phyloP scores from a whole-genome alignment of 345 rosid genomes.

The Firmiana major region DNA sequence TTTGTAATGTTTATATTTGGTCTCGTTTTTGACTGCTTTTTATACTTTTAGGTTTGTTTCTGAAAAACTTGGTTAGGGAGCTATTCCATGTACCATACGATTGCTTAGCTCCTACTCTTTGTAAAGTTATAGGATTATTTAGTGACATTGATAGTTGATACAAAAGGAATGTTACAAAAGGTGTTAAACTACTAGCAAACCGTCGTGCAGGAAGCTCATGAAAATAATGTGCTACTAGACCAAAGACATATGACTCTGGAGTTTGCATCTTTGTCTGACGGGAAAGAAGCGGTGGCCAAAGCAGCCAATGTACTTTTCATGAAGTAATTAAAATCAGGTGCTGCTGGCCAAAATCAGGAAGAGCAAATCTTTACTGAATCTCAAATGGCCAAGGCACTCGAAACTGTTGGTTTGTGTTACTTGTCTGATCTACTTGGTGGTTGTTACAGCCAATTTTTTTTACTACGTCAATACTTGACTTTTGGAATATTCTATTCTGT shows the following conservation, averaged over 20 bases:
- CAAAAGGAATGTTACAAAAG: slow-evolving; percentile 1
- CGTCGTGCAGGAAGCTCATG: slow-evolving; percentile 43
- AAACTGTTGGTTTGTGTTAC: slow-evolving; percentile 58
- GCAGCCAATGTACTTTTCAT: slow-evolving; percentile 76
- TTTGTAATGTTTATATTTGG: neutral
- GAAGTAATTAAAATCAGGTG: slow-evolving; percentile 39
- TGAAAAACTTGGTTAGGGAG: neutral
- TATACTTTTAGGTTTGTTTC: neutral
- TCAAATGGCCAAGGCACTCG: slow-evolving; percentile 59
- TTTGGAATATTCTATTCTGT: slow-evolving; percentile 15
- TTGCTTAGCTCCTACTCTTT: neutral
- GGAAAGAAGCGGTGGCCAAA: slow-evolving; percentile 77
- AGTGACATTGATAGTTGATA: neutral
- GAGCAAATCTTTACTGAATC: slow-evolving; percentile 62
- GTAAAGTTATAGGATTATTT: neutral
- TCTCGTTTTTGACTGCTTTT: neutral
- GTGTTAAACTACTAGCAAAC: slow-evolving; percentile 11
- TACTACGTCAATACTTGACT: slow-evolving; percentile 4
- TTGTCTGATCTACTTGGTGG: slow-evolving; percentile 7
- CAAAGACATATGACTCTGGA: slow-evolving; percentile 46
- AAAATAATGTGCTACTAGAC: slow-evolving; percentile 25
- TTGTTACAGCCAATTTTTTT: slow-evolving; percentile 1
- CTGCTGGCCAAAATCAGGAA: slow-evolving; percentile 33
- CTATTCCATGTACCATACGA: neutral
- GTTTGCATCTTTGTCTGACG: slow-evolving; percentile 66